A percentile compares a stretch with the other conserved stretches of the same genome.
phyloP scores from a whole-genome alignment of 371 early-diverging fungal genomes.

The Syncephalastrum contaminatum region DNA sequence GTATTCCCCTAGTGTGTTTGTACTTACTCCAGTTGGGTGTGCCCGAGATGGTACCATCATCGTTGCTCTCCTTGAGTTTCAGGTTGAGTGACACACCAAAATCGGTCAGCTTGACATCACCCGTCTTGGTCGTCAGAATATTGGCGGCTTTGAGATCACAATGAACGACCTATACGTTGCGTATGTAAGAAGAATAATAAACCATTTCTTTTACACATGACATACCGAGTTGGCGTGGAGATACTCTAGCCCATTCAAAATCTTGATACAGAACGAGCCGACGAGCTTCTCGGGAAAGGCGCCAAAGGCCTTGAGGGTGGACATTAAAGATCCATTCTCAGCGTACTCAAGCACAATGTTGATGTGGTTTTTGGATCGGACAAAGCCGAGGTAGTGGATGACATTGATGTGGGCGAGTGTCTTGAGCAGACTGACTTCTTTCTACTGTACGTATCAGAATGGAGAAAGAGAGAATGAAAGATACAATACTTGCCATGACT shows the following conservation, averaged over 20 bases:
- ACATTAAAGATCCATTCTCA: constrained; percentile 93
- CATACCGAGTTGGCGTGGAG: constrained; percentile 78
- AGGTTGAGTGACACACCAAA: constrained; percentile 93
- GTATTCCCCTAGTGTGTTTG: background rate
- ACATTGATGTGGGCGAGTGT: constrained; percentile 79
- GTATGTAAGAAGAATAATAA: constrained; percentile 9
- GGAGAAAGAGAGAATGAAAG: background rate
- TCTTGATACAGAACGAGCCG: constrained; percentile 86
- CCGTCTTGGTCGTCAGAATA: constrained; percentile 91
- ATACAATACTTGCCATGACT: constrained; percentile 28
- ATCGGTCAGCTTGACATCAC: constrained; percentile 93
- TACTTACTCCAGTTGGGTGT: constrained; percentile 94
- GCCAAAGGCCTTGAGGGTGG: constrained; percentile 89
- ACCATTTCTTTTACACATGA: background rate
- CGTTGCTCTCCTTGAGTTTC: constrained; percentile 57
- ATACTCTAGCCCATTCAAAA: constrained; percentile 87
- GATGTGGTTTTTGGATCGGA: constrained; percentile 67
- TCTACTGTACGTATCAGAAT: constrained; percentile 20
- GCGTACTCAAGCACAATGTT: constrained; percentile 93
- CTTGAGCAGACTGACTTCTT: constrained; percentile 74
- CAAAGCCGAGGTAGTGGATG: constrained; percentile 85
- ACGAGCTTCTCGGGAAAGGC: constrained; percentile 93
- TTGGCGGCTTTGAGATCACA: constrained; percentile 98
- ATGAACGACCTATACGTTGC: constrained; percentile 69
- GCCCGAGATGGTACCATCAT: constrained; percentile 75